These are phyloP conservation scores for Talaromyces sp. DNA, from an alignment of 2,329 filamentous ascomycete species.

Conservation along the genomic window DNA sequence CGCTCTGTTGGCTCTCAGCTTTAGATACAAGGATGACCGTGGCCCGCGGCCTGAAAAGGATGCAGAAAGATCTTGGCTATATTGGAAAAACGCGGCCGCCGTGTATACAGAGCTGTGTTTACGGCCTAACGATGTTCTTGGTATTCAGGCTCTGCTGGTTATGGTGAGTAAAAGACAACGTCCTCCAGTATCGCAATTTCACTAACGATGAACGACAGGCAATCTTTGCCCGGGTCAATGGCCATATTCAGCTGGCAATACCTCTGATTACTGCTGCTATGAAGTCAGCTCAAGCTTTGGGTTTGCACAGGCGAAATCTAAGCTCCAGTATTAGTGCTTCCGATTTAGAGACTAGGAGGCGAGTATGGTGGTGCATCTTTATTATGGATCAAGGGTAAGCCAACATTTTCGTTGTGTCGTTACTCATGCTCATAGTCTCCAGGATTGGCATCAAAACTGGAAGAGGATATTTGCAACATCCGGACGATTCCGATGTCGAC, in stretches of 20 bases:
- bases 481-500: constrained; percentile 86
- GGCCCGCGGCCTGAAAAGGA: constrained; percentile 82
- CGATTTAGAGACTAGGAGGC: constrained; percentile 81
- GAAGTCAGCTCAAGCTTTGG: constrained; percentile 82
- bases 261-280: constrained; percentile 86
- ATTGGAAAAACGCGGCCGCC: constrained; percentile 91
- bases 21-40: constrained; percentile 85
- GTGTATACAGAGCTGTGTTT: constrained; percentile 86
- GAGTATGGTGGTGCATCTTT: constrained; percentile 72
- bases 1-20: constrained; percentile 80
- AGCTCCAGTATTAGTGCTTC: constrained; percentile 84
- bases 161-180: constrained; percentile 55
- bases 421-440: not conserved
- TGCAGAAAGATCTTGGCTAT: constrained; percentile 85
- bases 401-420: too few relatives aligned
- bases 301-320: constrained; percentile 82
- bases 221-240: constrained; percentile 88
- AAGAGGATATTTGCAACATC: constrained; percentile 64
- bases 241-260: constrained; percentile 86
- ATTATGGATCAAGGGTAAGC: constrained; percentile 64
- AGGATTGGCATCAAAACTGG: constrained; percentile 64
- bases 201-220: constrained; percentile 41
- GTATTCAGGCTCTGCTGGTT: constrained; percentile 84
- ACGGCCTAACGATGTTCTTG: constrained; percentile 87
- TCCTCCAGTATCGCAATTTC: too few relatives aligned